A percentile compares a stretch with the other conserved stretches of the same genome.
Evolutionary conservation across 176 grass and related monocot genomes (phyloP).

Genomic region (Oryza punctata): DNA sequence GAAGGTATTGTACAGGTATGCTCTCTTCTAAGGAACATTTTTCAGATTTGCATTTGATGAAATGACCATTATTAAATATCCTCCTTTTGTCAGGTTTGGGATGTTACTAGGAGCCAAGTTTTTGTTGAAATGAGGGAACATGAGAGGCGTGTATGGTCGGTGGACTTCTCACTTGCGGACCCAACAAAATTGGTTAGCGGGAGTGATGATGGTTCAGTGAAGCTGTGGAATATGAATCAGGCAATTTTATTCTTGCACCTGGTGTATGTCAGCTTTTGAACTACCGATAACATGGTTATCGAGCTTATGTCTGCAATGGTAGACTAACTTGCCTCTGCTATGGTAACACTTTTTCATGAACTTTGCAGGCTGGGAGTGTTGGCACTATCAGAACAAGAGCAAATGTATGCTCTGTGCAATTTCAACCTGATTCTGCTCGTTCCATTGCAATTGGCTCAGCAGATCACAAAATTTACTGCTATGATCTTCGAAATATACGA

Average conservation of each 20-base stretch:
- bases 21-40: slow-evolving; percentile 4
- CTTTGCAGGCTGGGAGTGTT: slow-evolving; percentile 83
- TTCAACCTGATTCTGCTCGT: slow-evolving; percentile 81
- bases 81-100: slow-evolving; percentile 78
- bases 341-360: slow-evolving; percentile 36
- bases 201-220: slow-evolving; percentile 92
- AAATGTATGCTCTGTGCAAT: slow-evolving; percentile 95
- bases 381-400: slow-evolving; percentile 93
- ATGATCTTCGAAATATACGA: slow-evolving; percentile 90
- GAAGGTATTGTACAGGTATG: slow-evolving; percentile 95
- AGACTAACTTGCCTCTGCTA: slow-evolving; percentile 9
- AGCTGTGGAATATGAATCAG: slow-evolving; percentile 99
- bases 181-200: slow-evolving; percentile 95
- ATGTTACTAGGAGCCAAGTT: slow-evolving; percentile 88
- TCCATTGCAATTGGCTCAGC: slow-evolving; percentile 87
- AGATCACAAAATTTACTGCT: slow-evolving; percentile 96
- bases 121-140: slow-evolving; percentile 97
- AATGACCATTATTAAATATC: slow-evolving; percentile 19
- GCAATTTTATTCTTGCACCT: slow-evolving; percentile 89
- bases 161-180: slow-evolving; percentile 92
- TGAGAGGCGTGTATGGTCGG: slow-evolving; percentile 94
- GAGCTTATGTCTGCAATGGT: slow-evolving; percentile 34
- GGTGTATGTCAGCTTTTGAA: slow-evolving; percentile 75
- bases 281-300: slow-evolving; percentile 55
- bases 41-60: slow-evolving; percentile 10